Evolutionary conservation across 2,329 filamentous ascomycete genomes (phyloP).

Genomic region (Beauveria sp.): DNA sequence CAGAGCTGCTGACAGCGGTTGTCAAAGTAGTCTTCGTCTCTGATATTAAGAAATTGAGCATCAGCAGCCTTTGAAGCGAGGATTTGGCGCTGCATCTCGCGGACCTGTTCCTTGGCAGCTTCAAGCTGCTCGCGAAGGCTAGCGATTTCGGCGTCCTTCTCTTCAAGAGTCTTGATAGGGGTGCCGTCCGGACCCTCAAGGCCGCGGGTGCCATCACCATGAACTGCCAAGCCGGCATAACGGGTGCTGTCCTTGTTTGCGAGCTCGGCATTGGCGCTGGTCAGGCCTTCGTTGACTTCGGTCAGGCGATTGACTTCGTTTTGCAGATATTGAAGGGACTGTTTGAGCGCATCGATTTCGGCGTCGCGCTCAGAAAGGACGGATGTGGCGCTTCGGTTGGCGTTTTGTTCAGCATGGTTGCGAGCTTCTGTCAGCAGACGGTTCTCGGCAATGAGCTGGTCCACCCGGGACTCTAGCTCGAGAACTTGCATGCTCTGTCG

Average conservation of each 20-base stretch:
- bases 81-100: slow-evolving; percentile 45
- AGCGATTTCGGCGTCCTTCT: slow-evolving; percentile 78
- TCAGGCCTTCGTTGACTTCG: slow-evolving; percentile 74
- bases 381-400: slow-evolving; percentile 59
- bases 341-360: slow-evolving; percentile 76
- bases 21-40: slow-evolving; percentile 94
- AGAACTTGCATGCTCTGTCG: slow-evolving; percentile 96
- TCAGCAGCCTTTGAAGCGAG: slow-evolving; percentile 53
- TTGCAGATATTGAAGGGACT: slow-evolving; percentile 71
- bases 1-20: slow-evolving; percentile 89
- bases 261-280: slow-evolving; percentile 69
- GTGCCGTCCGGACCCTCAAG: slow-evolving; percentile 60
- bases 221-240: slow-evolving; percentile 57
- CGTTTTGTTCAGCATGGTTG: slow-evolving; percentile 56
- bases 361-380: slow-evolving; percentile 74
- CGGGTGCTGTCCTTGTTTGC: slow-evolving; percentile 68
- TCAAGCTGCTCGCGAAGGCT: slow-evolving; percentile 72
- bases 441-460: slow-evolving; percentile 82
- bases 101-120: slow-evolving; percentile 57
- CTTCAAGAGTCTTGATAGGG: slow-evolving; percentile 57
- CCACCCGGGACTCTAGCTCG: slow-evolving; percentile 79
- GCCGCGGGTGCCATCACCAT: slow-evolving; percentile 58
- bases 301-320: slow-evolving; percentile 73
- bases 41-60: slow-evolving; percentile 66
- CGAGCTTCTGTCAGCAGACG: slow-evolving; percentile 68